Base-by-base conservation (phyloP, 2,329 filamentous ascomycete species). In the Endoconidiophora polonica region DNA sequence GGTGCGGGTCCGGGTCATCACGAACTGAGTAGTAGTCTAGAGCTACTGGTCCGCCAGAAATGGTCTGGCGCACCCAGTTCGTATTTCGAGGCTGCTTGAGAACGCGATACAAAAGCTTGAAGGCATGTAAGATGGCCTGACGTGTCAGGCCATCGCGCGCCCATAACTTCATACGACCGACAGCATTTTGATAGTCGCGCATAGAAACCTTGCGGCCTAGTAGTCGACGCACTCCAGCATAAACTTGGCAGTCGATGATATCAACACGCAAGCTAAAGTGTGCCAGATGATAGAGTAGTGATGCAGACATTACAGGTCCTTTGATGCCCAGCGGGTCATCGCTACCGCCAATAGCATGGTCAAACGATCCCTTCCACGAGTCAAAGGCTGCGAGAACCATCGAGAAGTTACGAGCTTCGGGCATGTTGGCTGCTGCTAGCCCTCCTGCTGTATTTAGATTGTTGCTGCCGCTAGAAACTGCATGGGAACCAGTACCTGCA, bases 251-350 rank as follows among this genome's bases (percentile, higher is more conserved):
- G 62, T 94, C 86, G 22, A 91, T 78, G 40, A 94, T 84, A 58
- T 94, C 85, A 39, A 88, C 83, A 60, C 93, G 84, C 59, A 91
- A 81, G 37, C 83, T 85, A 73, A 95, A 87, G 58, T 94, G 86
- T 0, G 86, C 86, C 14, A 95, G 68, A 55, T 90, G 86, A 59
- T 93, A 87, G 3, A 94, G 71, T 5, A 91, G 81, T 2, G 81
- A 83, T 6, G 84, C 77, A 47, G 81, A 84, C 59, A 91, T 82
- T 54, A 88, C 86, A 29, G 86, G 79, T 0, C 73, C 69, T 48
- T 70, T 76, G 1, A 67, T 60, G 54, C 56, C 52, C 81, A 76
- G 55, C 80, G 65, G 12, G 60, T 63, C 57, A 61, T 64, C 2
- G 56, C 60, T 38, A 36, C 29, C 23, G 54, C 57, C 38, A 37